Evolutionary conservation across 768 basidiomycete species (phyloP), one percentile per base, ranked within the genome.

Genomic region (Postia placenta): DNA sequence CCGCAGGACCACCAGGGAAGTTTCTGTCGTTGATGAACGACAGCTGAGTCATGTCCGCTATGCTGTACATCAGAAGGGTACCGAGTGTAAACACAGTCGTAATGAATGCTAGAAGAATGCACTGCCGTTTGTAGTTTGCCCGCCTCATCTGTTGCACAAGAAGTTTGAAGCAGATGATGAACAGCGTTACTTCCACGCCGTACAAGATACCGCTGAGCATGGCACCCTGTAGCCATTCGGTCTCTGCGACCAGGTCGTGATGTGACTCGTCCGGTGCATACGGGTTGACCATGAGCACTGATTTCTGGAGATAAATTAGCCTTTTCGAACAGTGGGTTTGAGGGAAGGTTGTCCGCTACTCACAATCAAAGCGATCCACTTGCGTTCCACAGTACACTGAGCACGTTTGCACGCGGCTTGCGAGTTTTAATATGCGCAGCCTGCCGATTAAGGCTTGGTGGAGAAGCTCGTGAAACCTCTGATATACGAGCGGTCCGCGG

Each of bases 1-100:
- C 19, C 7, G 22, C 23, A n/a, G 74, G 74, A 3, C 74, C 73
- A 4, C 53, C 51, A 2, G 59, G 57, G 37, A 58, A 60, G 44
- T 60, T 55, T 12, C 59, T 50, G 52, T 60, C 56, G 23, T 60
- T 55, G 45, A 60, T 54, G 39, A 57, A 60, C 40, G 55, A 30
- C 30, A 54, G 37, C 44, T 60, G 56, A 7, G 42, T 43, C 11
- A 43, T 11, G 11, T 43, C 19, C 5, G 25, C 9, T 25, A 23
- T 5, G 42, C 22, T 26, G 24, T 20, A 7, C 27, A 33, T 33
- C 11, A 30, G 33, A 6, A 45, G 26, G 4, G 44, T 45, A 27
- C 44, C 28, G 5, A 45, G 9, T 7, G 20, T 22, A 22, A 45
- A 45, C n/a, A 45, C 11, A 27, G 20, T 5, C 7, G 17, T 12